Percentiles rank a stretch among this genome's conserved stretches.
phyloP scores from a whole-genome alignment of 108 stramenopile species.

The Skeletonema menzelii region DNA sequence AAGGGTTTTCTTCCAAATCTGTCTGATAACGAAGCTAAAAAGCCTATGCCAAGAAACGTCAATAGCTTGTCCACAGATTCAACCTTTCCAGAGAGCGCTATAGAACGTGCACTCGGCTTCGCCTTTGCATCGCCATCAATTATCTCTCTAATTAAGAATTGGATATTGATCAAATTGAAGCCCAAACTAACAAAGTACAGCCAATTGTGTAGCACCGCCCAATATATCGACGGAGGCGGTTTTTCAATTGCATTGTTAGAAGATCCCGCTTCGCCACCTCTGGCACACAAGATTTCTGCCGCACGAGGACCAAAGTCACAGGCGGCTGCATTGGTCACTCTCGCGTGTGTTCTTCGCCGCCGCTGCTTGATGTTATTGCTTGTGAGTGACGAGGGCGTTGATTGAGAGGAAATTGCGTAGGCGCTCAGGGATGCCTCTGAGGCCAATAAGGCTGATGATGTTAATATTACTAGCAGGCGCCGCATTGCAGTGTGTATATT shows the following conservation, averaged over 20 bases:
- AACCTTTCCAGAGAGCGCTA: conserved; percentile 15
- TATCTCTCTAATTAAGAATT: conserved; percentile 18
- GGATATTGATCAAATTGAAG: conserved; percentile 27
- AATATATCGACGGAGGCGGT: conserved; percentile 13
- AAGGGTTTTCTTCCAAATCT: conserved; percentile 23
- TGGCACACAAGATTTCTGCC: not conserved
- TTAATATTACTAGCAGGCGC: not conserved
- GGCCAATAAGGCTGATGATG: not conserved
- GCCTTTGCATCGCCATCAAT: conserved; percentile 27
- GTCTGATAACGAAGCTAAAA: conserved; percentile 14
- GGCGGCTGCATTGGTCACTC: not conserved
- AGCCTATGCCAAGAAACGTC: conserved; percentile 19
- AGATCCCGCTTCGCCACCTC: not conserved
- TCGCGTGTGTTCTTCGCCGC: not conserved
- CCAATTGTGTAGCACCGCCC: conserved; percentile 32
- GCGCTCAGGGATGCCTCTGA: not conserved
- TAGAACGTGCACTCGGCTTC: conserved; percentile 1
- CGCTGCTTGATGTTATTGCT: not conserved
- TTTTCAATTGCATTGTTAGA: not conserved
- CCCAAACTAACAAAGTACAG: conserved; percentile 28
- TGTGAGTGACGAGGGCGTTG: not conserved
- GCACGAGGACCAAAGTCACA: not conserved
- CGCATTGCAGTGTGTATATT: no score
- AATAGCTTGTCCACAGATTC: conserved; percentile 26
- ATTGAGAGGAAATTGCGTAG: not conserved